These are phyloP conservation scores for Dimocarpus longan DNA, from an alignment of 345 rosid species.

Conservation along the genomic window DNA sequence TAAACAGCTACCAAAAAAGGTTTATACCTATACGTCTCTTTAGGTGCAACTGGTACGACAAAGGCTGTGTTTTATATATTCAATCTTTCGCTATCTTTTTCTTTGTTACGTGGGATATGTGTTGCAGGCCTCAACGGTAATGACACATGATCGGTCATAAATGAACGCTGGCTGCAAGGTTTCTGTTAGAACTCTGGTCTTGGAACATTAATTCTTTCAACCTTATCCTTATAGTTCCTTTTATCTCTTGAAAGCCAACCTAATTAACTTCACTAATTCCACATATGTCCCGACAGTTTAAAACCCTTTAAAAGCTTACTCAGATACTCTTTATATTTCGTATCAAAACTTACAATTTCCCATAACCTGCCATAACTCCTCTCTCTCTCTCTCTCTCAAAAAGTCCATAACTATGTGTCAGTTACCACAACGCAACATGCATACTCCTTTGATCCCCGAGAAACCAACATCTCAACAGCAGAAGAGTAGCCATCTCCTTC, in stretches of 20 bases:
- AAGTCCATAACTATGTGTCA: conserved; percentile 22
- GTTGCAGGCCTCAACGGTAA: conserved; percentile 28
- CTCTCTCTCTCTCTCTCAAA: not conserved
- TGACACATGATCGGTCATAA: conserved; percentile 29
- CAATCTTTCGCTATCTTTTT: not conserved
- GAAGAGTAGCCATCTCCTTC: conserved; percentile 33
- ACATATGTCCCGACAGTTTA: not conserved
- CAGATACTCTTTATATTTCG: conserved; percentile 3
- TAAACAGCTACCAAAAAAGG: too few relatives aligned
- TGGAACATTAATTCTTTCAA: not conserved
- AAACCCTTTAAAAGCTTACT: conserved; percentile 13
- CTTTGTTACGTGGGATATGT: not conserved
- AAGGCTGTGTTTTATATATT: too few relatives aligned
- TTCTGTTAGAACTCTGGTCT: conserved; percentile 9
- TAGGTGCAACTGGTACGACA: not conserved
- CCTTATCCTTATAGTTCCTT: not conserved
- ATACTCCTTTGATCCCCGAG: conserved; percentile 42
- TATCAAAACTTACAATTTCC: not conserved
- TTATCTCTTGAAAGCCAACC: not conserved
- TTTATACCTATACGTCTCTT: not conserved
- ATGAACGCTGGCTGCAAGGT: conserved; percentile 23
- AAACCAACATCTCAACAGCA: conserved; percentile 36
- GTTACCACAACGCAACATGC: conserved; percentile 31
- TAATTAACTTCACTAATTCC: not conserved
- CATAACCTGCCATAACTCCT: conserved; percentile 1